These are phyloP conservation scores for Pugionium dolabratum DNA, from an alignment of 345 rosid genomes.

Conservation along the genomic window DNA sequence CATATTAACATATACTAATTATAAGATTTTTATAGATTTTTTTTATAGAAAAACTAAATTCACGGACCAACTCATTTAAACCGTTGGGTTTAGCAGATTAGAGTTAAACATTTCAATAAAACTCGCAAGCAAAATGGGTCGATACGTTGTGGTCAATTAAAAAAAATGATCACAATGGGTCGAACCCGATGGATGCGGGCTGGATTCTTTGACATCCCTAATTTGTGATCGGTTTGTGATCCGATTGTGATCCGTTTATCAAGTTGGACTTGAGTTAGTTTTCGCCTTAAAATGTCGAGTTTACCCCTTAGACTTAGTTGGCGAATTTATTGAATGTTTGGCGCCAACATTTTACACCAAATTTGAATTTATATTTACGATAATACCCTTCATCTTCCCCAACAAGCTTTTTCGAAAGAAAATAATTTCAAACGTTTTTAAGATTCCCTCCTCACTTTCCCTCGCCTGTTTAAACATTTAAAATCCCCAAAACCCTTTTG, in stretches of 20 bases:
- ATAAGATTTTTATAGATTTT: too few species aligned
- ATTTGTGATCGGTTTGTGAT: too few species aligned
- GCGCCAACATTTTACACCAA: conserved; percentile 17
- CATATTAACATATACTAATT: too few species aligned
- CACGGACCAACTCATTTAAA: too few species aligned
- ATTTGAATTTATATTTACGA: neutral
- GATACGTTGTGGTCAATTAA: too few species aligned
- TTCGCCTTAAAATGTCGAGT: neutral
- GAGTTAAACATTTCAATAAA: too few species aligned
- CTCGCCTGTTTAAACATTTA: conserved; percentile 23
- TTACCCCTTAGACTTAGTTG: neutral
- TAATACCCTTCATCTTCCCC: conserved; percentile 39
- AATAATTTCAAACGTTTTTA: conserved; percentile 34
- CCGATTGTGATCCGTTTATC: neutral
- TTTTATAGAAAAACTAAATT: too few species aligned
- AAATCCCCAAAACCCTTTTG: conserved; percentile 31
- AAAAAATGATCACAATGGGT: too few species aligned
- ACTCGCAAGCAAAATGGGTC: too few species aligned
- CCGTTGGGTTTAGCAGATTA: too few species aligned
- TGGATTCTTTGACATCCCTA: too few species aligned
- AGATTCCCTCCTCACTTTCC: conserved; percentile 33
- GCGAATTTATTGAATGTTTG: conserved; percentile 16
- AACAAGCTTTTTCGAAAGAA: conserved; percentile 34
- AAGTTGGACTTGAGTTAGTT: neutral
- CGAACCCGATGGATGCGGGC: too few species aligned